Percentiles rank a stretch among this genome's conserved stretches.
Conservation (phyloP, 257 asterid species). For the Primulina eburnea region DNA sequence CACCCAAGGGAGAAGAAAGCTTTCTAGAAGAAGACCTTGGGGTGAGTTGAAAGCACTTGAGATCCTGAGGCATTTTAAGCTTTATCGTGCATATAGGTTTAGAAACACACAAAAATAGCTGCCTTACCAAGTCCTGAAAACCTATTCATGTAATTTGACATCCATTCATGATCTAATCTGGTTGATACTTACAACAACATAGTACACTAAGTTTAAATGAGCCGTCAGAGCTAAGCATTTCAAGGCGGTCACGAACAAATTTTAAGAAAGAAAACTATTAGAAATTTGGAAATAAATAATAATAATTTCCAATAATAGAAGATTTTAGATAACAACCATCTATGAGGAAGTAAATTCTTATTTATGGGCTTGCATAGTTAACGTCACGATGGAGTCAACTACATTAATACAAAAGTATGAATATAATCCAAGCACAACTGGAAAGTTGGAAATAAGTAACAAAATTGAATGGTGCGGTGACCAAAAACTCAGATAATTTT, state of each 20-base stretch:
- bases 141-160: neutral
- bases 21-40: constrained; percentile 71
- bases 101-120: neutral
- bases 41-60: constrained; percentile 49
- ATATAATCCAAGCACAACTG: neutral
- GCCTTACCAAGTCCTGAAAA: constrained; percentile 2
- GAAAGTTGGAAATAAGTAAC: neutral
- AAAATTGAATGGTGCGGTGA: neutral
- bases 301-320: neutral
- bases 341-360: neutral
- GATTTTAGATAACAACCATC: neutral
- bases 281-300: neutral
- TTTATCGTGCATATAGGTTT: constrained; percentile 8
- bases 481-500: neutral
- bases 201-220: neutral
- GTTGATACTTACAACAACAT: neutral
- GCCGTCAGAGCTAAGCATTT: neutral
- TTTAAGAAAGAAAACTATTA: neutral
- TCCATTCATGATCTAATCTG: neutral
- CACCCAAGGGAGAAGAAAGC: constrained; percentile 82
- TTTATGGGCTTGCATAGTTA: neutral
- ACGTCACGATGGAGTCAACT: neutral
- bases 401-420: neutral
- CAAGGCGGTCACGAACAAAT: neutral
- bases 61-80: constrained; percentile 44